These are phyloP conservation scores for Coniochaeta sp. DNA, from an alignment of 2,329 filamentous ascomycete genomes.

Conservation along the genomic window DNA sequence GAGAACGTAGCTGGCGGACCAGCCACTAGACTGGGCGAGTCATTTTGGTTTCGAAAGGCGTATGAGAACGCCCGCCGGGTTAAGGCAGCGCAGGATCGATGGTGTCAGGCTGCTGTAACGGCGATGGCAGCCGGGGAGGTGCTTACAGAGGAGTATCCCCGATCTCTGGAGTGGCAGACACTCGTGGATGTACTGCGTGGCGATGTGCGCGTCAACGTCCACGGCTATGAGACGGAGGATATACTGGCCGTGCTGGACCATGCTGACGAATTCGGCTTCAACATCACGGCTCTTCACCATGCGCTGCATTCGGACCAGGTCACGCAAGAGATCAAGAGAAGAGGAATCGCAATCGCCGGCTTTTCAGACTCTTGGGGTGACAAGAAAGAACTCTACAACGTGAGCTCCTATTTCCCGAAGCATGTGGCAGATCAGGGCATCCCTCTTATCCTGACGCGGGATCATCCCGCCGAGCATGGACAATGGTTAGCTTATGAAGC, in stretches of 20 bases:
- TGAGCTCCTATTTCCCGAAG: too few relatives aligned
- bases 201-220: slow-evolving; percentile 62
- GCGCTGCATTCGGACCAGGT: slow-evolving; percentile 56
- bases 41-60: slow-evolving; percentile 60
- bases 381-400: too few relatives aligned
- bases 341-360: too few relatives aligned
- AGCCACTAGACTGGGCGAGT: slow-evolving; percentile 58
- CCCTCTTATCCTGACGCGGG: too few relatives aligned
- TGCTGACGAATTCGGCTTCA: slow-evolving; percentile 64
- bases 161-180: slow-evolving; percentile 56
- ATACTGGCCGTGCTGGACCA: slow-evolving; percentile 63
- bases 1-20: slow-evolving; percentile 48
- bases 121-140: slow-evolving; percentile 40
- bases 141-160: slow-evolving; percentile 39
- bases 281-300: slow-evolving; percentile 61
- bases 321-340: slow-evolving; percentile 48
- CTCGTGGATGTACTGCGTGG: slow-evolving; percentile 56
- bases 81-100: slow-evolving; percentile 57
- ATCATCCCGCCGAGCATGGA: too few relatives aligned
- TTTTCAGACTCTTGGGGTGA: too few relatives aligned
- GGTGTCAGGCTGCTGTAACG: slow-evolving; percentile 56
- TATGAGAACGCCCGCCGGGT: slow-evolving; percentile 54
- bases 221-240: slow-evolving; percentile 65
- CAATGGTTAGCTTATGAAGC: too few relatives aligned
- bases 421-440: too few relatives aligned